Conservation (phyloP, 1,284 basidiomycete species). For the Phylloboletellus chloephorus region DNA sequence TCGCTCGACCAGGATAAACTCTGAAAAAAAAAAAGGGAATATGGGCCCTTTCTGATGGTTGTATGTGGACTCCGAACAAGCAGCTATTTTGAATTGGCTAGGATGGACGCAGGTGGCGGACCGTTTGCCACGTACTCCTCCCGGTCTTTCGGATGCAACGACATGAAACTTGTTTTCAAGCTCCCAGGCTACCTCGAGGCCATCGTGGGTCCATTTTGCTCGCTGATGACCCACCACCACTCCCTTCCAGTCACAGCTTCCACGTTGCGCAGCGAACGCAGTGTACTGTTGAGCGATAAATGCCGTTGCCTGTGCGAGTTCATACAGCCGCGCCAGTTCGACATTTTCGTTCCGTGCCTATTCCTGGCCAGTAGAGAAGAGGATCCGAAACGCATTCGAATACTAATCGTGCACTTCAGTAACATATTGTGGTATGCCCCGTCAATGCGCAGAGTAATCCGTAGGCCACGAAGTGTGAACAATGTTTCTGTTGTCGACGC, state of each 20-base stretch:
- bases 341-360: slow-evolving; percentile 48
- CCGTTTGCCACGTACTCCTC: too few relatives aligned
- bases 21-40: too few relatives aligned
- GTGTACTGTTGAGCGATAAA: slow-evolving; percentile 21
- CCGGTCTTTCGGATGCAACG: background rate
- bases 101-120: too few relatives aligned
- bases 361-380: slow-evolving; percentile 26
- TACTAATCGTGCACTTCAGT: slow-evolving; percentile 27
- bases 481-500: slow-evolving; percentile 78
- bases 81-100: too few relatives aligned
- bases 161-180: background rate
- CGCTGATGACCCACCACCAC: background rate
- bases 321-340: slow-evolving; percentile 38
- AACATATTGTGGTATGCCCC: slow-evolving; percentile 39
- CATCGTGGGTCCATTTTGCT: background rate
- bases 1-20: too few relatives aligned
- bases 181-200: slow-evolving; percentile 9
- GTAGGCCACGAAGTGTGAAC: slow-evolving; percentile 82
- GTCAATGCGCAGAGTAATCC: background rate
- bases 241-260: background rate
- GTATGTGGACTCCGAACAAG: too few relatives aligned
- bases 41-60: too few relatives aligned
- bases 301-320: background rate
- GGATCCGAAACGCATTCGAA: background rate
- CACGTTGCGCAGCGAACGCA: slow-evolving; percentile 11